Percentiles rank a stretch among this genome's conserved stretches.
Conservation (phyloP, 202 grass and related monocot genomes). For the Panicum hallii region DNA sequence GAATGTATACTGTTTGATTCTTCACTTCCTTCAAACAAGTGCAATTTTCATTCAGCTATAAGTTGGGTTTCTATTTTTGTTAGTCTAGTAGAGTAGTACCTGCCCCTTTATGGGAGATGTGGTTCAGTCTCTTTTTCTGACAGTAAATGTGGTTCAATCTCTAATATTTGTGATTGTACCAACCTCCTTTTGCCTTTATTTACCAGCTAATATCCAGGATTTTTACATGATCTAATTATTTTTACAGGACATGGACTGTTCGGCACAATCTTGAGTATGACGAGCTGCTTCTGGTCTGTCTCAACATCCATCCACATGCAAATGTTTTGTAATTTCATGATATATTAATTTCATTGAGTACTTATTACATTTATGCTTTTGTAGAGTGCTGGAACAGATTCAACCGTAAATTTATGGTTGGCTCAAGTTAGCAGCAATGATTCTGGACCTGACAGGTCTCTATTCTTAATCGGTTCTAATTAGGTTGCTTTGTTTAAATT, state of each 20-base stretch:
- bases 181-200: conserved; percentile 14
- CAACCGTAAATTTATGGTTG: conserved; percentile 95
- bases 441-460: conserved; percentile 73
- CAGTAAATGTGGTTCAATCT: background rate
- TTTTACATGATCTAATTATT: conserved; percentile 31
- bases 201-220: background rate
- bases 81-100: background rate
- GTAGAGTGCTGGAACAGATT: conserved; percentile 98
- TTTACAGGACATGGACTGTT: conserved; percentile 89
- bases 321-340: background rate
- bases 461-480: conserved; percentile 36
- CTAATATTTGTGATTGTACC: background rate
- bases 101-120: background rate
- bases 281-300: conserved; percentile 81
- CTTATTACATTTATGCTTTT: conserved; percentile 36
- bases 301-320: conserved; percentile 1
- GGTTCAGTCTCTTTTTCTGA: background rate
- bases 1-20: conserved; percentile 12
- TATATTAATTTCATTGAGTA: conserved; percentile 35
- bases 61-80: conserved; percentile 22
- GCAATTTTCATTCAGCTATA: conserved; percentile 4
- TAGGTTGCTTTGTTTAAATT: conserved; percentile 43
- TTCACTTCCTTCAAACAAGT: conserved; percentile 3
- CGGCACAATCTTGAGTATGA: conserved; percentile 84
- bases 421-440: conserved; percentile 64